Percentiles rank a stretch among this genome's conserved stretches.
phyloP scores from a whole-genome alignment of 2,329 filamentous ascomycete species.

The Aureobasidium melanogenum region DNA sequence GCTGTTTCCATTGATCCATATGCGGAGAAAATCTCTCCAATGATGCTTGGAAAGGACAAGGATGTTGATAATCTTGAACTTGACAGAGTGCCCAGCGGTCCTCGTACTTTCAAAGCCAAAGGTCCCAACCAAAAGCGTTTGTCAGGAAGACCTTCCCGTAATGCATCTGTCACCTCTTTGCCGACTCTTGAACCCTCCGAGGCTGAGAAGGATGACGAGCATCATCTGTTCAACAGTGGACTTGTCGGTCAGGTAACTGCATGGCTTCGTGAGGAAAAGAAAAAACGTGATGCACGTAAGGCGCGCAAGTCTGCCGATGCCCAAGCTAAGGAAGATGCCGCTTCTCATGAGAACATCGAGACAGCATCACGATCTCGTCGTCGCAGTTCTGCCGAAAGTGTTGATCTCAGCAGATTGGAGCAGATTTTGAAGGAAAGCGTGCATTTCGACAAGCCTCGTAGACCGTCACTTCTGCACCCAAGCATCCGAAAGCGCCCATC shows the following conservation, averaged over 20 bases:
- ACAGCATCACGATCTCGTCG: slow-evolving; percentile 1
- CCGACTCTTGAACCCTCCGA: slow-evolving; percentile 17
- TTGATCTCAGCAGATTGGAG: slow-evolving; percentile 73
- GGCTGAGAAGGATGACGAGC: slow-evolving; percentile 21
- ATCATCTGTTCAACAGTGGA: slow-evolving; percentile 24
- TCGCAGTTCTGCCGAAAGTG: slow-evolving; percentile 50
- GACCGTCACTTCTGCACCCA: slow-evolving; percentile 16
- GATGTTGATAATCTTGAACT: slow-evolving; percentile 34
- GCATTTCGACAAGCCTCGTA: slow-evolving; percentile 29
- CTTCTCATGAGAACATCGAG: slow-evolving; percentile 9
- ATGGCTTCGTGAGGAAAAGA: slow-evolving; percentile 76
- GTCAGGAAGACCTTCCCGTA: slow-evolving; percentile 31
- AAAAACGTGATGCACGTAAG: slow-evolving; percentile 52
- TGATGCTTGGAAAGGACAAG: slow-evolving; percentile 38
- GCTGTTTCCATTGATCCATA: slow-evolving; percentile 38
- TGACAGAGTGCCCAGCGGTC: slow-evolving; percentile 21
- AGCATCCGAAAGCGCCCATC: slow-evolving; percentile 21
- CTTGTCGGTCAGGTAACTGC: slow-evolving; percentile 66
- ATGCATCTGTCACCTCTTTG: slow-evolving; percentile 15
- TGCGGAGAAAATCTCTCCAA: slow-evolving; percentile 37
- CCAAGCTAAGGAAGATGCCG: slow-evolving; percentile 5
- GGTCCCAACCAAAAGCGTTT: slow-evolving; percentile 30
- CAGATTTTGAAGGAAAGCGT: slow-evolving; percentile 65
- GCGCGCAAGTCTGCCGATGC: slow-evolving; percentile 31
- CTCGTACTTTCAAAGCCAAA: slow-evolving; percentile 29